Conservation (phyloP, 768 basidiomycete species). For the Boletus reticuloceps region DNA sequence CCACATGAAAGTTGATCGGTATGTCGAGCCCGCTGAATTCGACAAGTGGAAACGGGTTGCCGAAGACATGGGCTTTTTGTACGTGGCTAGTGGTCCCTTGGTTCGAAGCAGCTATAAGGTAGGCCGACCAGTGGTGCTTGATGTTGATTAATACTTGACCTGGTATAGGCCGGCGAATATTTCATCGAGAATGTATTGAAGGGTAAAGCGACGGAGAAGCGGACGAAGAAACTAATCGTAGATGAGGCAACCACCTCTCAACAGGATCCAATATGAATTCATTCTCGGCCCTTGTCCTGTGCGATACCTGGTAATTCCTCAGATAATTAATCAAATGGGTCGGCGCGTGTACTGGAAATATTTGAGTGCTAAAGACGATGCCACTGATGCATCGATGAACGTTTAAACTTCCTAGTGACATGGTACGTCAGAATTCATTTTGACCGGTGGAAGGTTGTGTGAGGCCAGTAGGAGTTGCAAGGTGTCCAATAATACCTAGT, state of each 20-base stretch:
- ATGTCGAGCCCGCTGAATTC: slow-evolving; percentile 93
- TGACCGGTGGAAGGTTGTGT: too few species aligned
- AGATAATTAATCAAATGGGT: too few species aligned
- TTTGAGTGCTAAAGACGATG: too few species aligned
- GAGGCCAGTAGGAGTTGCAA: too few species aligned
- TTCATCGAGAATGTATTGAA: slow-evolving; percentile 90
- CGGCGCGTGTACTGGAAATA: too few species aligned
- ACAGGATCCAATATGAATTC: slow-evolving; percentile 5
- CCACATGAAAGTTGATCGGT: slow-evolving; percentile 99
- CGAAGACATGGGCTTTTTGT: slow-evolving; percentile 92
- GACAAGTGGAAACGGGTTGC: slow-evolving; percentile 87
- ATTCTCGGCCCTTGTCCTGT: not conserved
- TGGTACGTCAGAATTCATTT: too few species aligned
- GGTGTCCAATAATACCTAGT: too few species aligned
- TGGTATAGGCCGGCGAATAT: slow-evolving; percentile 83
- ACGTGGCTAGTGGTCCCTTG: slow-evolving; percentile 94
- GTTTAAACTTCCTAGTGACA: too few species aligned
- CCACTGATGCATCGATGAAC: too few species aligned
- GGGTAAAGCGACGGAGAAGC: slow-evolving; percentile 50
- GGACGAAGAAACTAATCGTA: slow-evolving; percentile 32
- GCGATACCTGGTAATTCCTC: too few species aligned
- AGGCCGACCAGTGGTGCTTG: slow-evolving; percentile 17
- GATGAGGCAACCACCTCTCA: slow-evolving; percentile 12
- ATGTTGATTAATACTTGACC: slow-evolving; percentile 1
- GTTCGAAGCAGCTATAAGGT: slow-evolving; percentile 98